phyloP scores from a whole-genome alignment of 805 yeast genomes.

The Yamadazyma ubonensis region DNA sequence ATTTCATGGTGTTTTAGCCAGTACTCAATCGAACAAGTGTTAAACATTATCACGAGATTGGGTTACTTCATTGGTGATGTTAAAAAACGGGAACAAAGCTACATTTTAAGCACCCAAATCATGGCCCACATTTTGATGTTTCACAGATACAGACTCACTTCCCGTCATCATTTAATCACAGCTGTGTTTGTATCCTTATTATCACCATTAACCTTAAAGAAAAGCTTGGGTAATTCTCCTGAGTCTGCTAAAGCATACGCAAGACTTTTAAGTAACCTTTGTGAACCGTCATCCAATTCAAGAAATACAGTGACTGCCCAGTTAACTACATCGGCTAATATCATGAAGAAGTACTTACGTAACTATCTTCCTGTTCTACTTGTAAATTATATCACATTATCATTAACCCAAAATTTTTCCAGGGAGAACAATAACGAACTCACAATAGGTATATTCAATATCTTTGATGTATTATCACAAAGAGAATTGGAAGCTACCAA shows the following conservation, averaged over 20 bases:
- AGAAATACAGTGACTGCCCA: conserved; percentile 19
- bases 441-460: conserved; percentile 53
- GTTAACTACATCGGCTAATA: conserved; percentile 47
- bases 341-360: conserved; percentile 60
- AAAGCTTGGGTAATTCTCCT: background rate
- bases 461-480: conserved; percentile 68
- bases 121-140: conserved; percentile 61
- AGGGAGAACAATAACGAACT: conserved; percentile 48
- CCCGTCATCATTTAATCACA: conserved; percentile 69
- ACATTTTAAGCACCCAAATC: conserved; percentile 42
- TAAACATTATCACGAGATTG: conserved; percentile 39
- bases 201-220: conserved; percentile 32
- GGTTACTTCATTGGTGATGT: conserved; percentile 11
- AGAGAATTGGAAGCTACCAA: conserved; percentile 64
- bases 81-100: conserved; percentile 26
- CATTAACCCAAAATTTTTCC: conserved; percentile 50
- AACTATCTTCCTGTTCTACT: conserved; percentile 60
- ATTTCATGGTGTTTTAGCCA: conserved; percentile 63
- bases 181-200: conserved; percentile 50
- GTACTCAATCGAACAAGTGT: conserved; percentile 57
- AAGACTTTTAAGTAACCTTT: conserved; percentile 62
- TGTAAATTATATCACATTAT: conserved; percentile 54
- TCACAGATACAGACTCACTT: conserved; percentile 68
- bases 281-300: conserved; percentile 61
- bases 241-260: conserved; percentile 48